phyloP scores from a whole-genome alignment of 495 filamentous ascomycete species.

The Aspergillus baeticus region DNA sequence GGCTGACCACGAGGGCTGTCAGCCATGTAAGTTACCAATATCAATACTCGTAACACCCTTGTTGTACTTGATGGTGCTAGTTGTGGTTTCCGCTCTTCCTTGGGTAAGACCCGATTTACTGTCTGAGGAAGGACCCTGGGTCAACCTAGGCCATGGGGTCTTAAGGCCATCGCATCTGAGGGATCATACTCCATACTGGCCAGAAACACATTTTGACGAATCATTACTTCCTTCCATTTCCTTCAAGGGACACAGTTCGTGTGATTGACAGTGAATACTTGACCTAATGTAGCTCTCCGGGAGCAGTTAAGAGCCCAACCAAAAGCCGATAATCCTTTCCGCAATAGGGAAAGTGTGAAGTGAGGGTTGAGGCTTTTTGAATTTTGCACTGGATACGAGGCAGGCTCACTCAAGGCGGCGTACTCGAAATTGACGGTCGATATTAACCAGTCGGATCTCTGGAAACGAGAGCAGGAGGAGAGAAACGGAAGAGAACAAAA shows the following conservation, averaged over 20 bases:
- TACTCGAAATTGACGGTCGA: background rate
- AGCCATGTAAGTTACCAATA: slow-evolving; percentile 5
- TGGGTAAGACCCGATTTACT: slow-evolving; percentile 7
- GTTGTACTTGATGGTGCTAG: background rate
- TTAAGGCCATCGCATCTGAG: background rate
- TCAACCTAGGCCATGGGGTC: background rate
- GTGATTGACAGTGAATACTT: no score
- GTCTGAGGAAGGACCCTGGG: slow-evolving; percentile 11
- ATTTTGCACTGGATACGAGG: background rate
- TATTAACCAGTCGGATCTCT: background rate
- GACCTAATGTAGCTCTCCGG: background rate
- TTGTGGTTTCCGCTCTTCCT: slow-evolving; percentile 11
- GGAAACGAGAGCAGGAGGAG: background rate
- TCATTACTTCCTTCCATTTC: no score
- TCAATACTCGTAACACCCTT: slow-evolving; percentile 15
- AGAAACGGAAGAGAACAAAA: background rate
- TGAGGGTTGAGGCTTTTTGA: background rate
- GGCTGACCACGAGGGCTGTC: slow-evolving; percentile 25
- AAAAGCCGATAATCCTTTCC: slow-evolving; percentile 2
- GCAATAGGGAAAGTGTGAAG: background rate
- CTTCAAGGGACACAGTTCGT: no score
- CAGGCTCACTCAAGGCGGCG: background rate
- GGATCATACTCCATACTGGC: no score
- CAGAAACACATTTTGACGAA: no score
- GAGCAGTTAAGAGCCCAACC: background rate